Conservation (phyloP, 208 protist species). For the Trypanosoma melophagium region DNA sequence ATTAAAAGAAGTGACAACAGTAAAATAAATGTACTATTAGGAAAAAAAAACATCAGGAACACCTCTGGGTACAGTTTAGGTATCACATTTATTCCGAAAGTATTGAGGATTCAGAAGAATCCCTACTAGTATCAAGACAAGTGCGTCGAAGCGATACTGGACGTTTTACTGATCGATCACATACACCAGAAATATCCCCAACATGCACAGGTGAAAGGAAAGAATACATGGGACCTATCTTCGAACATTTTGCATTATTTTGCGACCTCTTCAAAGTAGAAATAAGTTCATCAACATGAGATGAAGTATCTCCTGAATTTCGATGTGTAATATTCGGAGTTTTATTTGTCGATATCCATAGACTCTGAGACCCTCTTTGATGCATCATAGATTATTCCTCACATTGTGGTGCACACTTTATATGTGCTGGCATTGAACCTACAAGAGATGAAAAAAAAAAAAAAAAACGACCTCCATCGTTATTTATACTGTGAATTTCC, state of each 20-base stretch:
- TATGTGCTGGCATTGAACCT: background rate
- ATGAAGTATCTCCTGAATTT: too few relatives aligned
- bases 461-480: background rate
- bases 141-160: background rate
- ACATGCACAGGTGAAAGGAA: background rate
- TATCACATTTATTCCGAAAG: background rate
- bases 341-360: too few relatives aligned
- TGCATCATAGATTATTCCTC: background rate
- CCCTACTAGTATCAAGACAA: background rate
- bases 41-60: background rate
- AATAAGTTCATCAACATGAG: too few relatives aligned
- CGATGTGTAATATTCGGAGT: too few relatives aligned
- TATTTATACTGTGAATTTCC: background rate
- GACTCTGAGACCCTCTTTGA: too few relatives aligned
- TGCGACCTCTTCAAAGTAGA: too few relatives aligned
- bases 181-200: background rate
- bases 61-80: background rate
- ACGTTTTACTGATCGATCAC: background rate
- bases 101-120: background rate
- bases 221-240: background rate
- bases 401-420: background rate
- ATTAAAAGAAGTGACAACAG: background rate
- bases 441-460: background rate
- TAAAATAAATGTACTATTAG: constrained; percentile 2
- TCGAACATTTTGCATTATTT: too few relatives aligned